Conservation (phyloP, 1,284 basidiomycete species). For the Malassezia restricta region DNA sequence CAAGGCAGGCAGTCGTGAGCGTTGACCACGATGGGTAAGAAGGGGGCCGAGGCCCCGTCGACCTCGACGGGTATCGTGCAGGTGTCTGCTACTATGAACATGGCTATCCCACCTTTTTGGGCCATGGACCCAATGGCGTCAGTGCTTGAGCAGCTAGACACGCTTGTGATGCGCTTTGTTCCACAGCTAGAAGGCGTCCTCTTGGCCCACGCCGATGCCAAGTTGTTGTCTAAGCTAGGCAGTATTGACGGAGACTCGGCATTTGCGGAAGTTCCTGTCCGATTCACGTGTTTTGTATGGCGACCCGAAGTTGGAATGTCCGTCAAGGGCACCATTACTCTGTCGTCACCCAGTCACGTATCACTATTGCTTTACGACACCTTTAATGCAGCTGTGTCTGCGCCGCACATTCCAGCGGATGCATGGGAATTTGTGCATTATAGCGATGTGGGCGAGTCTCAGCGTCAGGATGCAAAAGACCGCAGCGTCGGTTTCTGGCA, state of each 20-base stretch:
- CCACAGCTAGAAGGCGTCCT: constrained; percentile 76
- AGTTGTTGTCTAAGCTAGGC: constrained; percentile 60
- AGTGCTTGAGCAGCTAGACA: constrained; percentile 37
- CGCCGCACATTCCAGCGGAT: constrained; percentile 72
- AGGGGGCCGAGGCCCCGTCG: neutral
- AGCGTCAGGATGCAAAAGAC: constrained; percentile 10
- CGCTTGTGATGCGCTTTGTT: constrained; percentile 50
- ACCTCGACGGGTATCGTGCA: constrained; percentile 24
- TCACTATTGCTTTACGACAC: constrained; percentile 82
- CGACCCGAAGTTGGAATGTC: constrained; percentile 72
- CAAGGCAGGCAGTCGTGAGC: neutral
- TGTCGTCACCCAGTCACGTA: constrained; percentile 86
- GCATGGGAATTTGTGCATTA: constrained; percentile 76
- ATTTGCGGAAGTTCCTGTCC: constrained; percentile 63
- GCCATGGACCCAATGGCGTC: constrained; percentile 23
- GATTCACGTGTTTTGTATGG: constrained; percentile 79
- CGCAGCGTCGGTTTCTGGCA: constrained; percentile 62
- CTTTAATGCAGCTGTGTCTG: constrained; percentile 92
- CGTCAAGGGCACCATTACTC: constrained; percentile 76
- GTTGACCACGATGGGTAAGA: constrained; percentile 1
- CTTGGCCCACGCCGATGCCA: constrained; percentile 67
- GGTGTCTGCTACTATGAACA: constrained; percentile 28
- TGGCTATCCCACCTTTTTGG: constrained; percentile 37
- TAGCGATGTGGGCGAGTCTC: constrained; percentile 25
- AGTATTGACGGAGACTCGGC: constrained; percentile 72